Percentiles rank a stretch among this genome's conserved stretches.
Evolutionary conservation across 805 yeast species (phyloP).

Genomic region (Saccharomycopsis selenospora): DNA sequence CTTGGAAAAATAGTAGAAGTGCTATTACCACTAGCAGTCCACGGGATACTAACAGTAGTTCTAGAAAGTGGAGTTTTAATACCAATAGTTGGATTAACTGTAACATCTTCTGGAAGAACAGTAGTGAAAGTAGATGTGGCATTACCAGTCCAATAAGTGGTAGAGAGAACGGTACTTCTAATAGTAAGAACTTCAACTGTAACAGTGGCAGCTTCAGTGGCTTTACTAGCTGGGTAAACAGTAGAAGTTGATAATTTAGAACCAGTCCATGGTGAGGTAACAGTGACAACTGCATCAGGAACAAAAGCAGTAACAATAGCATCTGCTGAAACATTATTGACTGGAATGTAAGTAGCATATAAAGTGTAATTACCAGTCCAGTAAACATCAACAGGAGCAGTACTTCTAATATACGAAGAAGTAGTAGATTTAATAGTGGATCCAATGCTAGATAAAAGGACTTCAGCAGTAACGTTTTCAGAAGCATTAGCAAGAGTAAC

Average conservation of each 20-base stretch:
- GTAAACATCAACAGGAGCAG: constrained; percentile 1
- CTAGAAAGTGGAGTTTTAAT: not conserved
- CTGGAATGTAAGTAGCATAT: not conserved
- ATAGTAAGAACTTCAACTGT: not conserved
- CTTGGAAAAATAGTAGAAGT: not conserved
- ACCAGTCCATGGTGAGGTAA: not conserved
- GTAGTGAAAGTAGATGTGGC: constrained; percentile 14
- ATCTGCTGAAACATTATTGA: not conserved
- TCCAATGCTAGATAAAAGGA: not conserved
- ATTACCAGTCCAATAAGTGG: constrained; percentile 9
- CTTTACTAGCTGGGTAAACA: not conserved
- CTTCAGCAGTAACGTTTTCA: not conserved
- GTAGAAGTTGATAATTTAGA: not conserved
- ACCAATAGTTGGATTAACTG: constrained; percentile 13
- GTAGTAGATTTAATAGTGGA: not conserved
- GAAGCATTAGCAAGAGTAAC: not conserved
- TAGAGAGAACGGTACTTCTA: not conserved
- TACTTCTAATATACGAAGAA: not conserved
- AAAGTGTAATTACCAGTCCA: constrained; percentile 10
- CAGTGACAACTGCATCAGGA: constrained; percentile 5
- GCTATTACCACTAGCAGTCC: not conserved
- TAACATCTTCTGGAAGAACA: constrained; percentile 2
- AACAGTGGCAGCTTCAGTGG: not conserved
- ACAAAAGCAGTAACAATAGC: not conserved
- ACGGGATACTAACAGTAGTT: not conserved